Base-by-base conservation (phyloP, 2,329 filamentous ascomycete species). In the Arthrobotrys sphaeroides region DNA sequence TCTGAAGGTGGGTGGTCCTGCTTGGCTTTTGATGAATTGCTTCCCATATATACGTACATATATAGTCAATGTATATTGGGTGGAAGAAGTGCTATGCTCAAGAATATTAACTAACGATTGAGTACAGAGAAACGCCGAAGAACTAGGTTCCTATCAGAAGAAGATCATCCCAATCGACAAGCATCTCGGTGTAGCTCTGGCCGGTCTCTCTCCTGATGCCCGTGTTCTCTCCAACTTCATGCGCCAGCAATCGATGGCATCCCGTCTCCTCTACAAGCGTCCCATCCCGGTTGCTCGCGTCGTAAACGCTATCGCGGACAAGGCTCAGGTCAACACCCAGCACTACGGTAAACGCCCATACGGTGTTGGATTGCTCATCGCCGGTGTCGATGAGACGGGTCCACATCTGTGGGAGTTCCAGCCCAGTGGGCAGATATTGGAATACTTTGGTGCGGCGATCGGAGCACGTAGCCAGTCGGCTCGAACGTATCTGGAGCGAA, bases 161-260 rank as follows among this genome's bases (percentile, higher is more conserved):
- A 99, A 99, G 87, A 90, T 99, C 82, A 97, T 99, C 84, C 89
- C 90, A 80, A 90, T 99, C 85, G 95, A 99, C 84, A 92, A 94
- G 81, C 95, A 99, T 84, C 90, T 95, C 80, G 95, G 94, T 79
- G 90, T 99, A 81, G 93, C 94, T 81, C 96, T 99, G 81, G 95
- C 95, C 79, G 95, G 95, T 80, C 92, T 99, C 77, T 95, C 95
- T 79, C 97, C 94, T 73, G 95, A 99, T 84, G 95, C 94, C 82
- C 95, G 95, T 82, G 95, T 99, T 80, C 93, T 99, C 80, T 97
- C 94, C 87, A 99, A 99, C 89, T 99, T 97, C 87, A 98, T 99
- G 94, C 98, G 97, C 87, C 93, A 97, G 85, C 95, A 98, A 85
- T 96, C 93, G 78, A 92, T 99, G 81, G 91, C 92, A 81, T 94